phyloP scores from a whole-genome alignment of 108 stramenopile genomes.

The Seminavis robusta region DNA sequence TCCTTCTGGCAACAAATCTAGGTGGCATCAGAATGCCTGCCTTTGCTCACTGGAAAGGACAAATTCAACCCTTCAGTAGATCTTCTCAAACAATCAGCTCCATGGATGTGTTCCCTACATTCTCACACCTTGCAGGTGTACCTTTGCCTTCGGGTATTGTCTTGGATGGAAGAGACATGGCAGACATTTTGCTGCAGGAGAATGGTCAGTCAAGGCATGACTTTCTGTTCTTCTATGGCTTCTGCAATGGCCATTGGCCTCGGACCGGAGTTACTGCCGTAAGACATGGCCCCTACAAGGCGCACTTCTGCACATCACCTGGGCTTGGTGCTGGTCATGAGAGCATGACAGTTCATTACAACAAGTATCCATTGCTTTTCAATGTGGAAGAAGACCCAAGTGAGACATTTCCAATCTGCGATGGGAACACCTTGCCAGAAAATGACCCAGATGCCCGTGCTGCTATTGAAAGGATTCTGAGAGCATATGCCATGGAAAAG shows the following conservation, averaged over 20 bases:
- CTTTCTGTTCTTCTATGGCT: slow-evolving; percentile 39
- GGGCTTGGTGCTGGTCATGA: slow-evolving; percentile 17
- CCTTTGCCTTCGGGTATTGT: slow-evolving; percentile 27
- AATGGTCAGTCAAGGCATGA: slow-evolving; percentile 34
- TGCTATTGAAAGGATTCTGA: slow-evolving; percentile 21
- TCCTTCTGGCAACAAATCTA: too few species aligned
- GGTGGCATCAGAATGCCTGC: slow-evolving; percentile 44
- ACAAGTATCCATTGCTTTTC: slow-evolving; percentile 39
- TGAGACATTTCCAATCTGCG: slow-evolving; percentile 27
- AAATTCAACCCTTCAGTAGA: slow-evolving; percentile 25
- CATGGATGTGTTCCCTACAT: slow-evolving; percentile 47
- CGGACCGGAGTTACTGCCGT: slow-evolving; percentile 27
- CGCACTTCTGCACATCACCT: slow-evolving; percentile 41
- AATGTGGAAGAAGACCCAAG: slow-evolving; percentile 40
- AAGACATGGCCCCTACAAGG: slow-evolving; percentile 44
- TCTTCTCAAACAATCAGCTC: slow-evolving; percentile 28
- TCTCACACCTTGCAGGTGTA: slow-evolving; percentile 34
- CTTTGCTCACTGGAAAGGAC: slow-evolving; percentile 43
- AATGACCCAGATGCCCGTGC: slow-evolving; percentile 16
- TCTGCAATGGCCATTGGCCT: slow-evolving; percentile 12
- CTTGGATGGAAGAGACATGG: slow-evolving; percentile 40
- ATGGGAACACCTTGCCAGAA: slow-evolving; percentile 12
- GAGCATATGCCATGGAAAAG: slow-evolving; percentile 34
- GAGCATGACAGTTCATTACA: slow-evolving; percentile 7
- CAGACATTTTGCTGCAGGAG: slow-evolving; percentile 21